Evolutionary conservation across 176 grass and related monocot genomes (phyloP), one percentile per base, ranked within the genome.

Genomic region (Panicum miliaceum): DNA sequence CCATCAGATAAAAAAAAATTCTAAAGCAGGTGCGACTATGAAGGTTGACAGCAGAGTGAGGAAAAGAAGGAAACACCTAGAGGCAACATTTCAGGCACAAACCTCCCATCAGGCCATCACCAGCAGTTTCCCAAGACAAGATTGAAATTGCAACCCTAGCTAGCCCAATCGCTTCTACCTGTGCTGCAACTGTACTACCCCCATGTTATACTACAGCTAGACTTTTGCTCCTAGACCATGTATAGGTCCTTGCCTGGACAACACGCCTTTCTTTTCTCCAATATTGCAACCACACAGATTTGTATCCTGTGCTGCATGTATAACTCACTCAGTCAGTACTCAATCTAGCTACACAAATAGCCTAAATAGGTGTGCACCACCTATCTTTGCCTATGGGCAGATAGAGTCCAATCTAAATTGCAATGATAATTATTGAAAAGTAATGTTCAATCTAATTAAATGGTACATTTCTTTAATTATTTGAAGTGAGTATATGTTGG

Each of bases 131-230:
- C 67, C 65, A 66, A 22, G 38, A 72, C 45, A 47, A 77, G 73
- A 86, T 78, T 47, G 29, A 90, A 82, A 82, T 77, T 80, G 47
- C 64, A 64, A 54, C 45, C 57, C 72, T 66, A 86, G 73, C 26
- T 77, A 76, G 59, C 66, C 59, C 64, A 77, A 64, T 73, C 29
- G 8, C 74, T 78, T 86, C 66, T 22, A 67, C 18, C 18, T 86
- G 51, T 72, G 73, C 36, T 77, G 27, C 84, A 82, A 59, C 46
- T 42, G 27, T 71, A 66, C 47, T 56, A 59, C 22, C 16, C 22
- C 71, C 72, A 86, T 86, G 79, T 82, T 65, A 78, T 78, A 82
- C 79, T 82, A 90, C 65, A 73, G 46, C 65, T 82, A 86, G 64
- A 77, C 22, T 66, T 83, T 86, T 78, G 64, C 66, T 72, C 22